Evolutionary conservation across 768 basidiomycete genomes (phyloP).

Genomic region (Glaciozyma martinii): DNA sequence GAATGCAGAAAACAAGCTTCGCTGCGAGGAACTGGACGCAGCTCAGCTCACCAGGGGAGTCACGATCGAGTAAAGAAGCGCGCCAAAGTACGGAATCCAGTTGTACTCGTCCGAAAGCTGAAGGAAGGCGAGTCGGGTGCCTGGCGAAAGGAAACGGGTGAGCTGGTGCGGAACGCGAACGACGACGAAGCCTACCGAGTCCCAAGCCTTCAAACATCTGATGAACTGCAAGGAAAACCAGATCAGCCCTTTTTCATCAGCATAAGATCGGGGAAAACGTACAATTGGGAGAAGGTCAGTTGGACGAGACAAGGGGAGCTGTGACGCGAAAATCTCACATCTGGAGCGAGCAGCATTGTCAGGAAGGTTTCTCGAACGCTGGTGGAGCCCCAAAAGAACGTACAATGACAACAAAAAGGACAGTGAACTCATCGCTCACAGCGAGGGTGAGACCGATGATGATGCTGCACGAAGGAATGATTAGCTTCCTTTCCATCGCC

Average conservation of each 20-base stretch:
- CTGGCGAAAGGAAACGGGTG: constrained; percentile 4
- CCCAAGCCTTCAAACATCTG: constrained; percentile 31
- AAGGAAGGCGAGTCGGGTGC: constrained; percentile 34
- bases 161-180: not conserved
- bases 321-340: not conserved
- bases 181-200: constrained; percentile 21
- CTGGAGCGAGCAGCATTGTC: constrained; percentile 33
- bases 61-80: constrained; percentile 26
- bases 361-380: no score
- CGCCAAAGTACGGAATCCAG: constrained; percentile 15
- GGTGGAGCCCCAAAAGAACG: no score
- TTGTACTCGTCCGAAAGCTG: constrained; percentile 20
- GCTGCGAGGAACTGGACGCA: not conserved
- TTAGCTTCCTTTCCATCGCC: no score
- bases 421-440: constrained; percentile 38
- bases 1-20: no score
- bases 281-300: no score
- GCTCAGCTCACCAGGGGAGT: constrained; percentile 25
- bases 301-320: not conserved
- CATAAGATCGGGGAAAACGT: no score
- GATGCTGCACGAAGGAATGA: not conserved
- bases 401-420: constrained; percentile 37
- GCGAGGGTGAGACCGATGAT: constrained; percentile 43
- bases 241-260: no score
- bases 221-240: no score